Percentiles rank a stretch among this genome's conserved stretches.
Conservation (phyloP, 1,284 basidiomycete species). For the Grifola frondosa region DNA sequence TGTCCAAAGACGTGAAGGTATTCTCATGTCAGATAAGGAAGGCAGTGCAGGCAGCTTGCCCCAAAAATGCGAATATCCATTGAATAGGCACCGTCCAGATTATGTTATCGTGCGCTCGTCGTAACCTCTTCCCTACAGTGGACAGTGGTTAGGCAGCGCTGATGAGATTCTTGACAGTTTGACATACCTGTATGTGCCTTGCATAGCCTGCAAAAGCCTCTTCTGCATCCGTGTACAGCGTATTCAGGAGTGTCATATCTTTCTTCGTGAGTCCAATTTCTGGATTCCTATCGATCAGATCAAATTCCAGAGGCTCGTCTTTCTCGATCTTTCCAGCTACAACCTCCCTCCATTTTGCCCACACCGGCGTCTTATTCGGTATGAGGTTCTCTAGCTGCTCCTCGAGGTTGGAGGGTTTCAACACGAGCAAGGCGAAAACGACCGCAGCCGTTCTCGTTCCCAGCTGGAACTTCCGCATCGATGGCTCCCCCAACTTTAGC, state of each 20-base stretch:
- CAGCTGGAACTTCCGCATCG: constrained; percentile 4
- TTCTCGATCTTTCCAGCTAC: constrained; percentile 2
- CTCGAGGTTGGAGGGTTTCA: constrained; percentile 4
- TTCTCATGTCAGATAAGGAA: too few relatives aligned
- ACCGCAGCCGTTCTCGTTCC: constrained; percentile 10
- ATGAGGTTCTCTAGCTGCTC: constrained; percentile 5
- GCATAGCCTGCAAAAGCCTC: constrained; percentile 12
- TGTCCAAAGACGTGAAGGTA: too few relatives aligned
- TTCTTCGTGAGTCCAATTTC: constrained; percentile 7
- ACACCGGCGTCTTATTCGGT: constrained; percentile 8
- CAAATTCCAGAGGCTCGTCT: constrained; percentile 1
- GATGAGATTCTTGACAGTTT: too few relatives aligned
- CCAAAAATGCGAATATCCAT: too few relatives aligned
- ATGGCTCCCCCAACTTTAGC: constrained; percentile 5
- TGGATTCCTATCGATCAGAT: constrained; percentile 4
- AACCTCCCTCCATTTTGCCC: constrained; percentile 4
- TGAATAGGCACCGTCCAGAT: too few relatives aligned
- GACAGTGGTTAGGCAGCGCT: too few relatives aligned
- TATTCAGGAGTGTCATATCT: constrained; percentile 11
- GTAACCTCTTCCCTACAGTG: too few relatives aligned
- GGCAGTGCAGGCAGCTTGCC: too few relatives aligned
- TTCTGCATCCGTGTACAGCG: constrained; percentile 16
- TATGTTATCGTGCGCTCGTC: too few relatives aligned
- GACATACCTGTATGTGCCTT: too few relatives aligned
- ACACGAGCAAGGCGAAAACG: constrained; percentile 6